Evolutionary conservation across 73 alveolate species (phyloP), one percentile per base, ranked within the genome.

Genomic region (Uronychia setigera): DNA sequence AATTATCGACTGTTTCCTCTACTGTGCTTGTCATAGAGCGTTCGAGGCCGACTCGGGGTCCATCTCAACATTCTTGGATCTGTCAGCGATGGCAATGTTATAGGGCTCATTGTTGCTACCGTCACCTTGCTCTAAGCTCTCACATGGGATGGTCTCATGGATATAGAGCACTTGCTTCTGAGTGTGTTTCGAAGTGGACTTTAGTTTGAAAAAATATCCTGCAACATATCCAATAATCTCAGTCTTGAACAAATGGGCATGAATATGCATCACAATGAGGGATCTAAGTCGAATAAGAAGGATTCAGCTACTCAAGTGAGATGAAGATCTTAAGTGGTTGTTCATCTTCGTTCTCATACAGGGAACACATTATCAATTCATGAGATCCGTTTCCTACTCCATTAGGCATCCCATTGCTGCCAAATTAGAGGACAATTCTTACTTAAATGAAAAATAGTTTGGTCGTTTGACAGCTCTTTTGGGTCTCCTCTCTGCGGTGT

Each of bases 161-260:
- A 88, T 57, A 31, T 80, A 60, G 13, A 88, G 78, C 14, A 80
- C 58, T 32, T 81, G 67, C 67, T 46, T 46, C 19, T 46, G 67
- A 19, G 67, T 46, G 67, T 46, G 67, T 28, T 31, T 34, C 13
- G 33, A 29, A 11, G 67, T 46, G 67, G 59, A 28, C 31, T 82
- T 60, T 30, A 59, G n/a, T 35, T 31, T 27, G 81, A 26, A 29
- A 82, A 35, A 29, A 32, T 82, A 76, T 14, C 94, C 94, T 5
- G 83, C 94, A 13, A 60, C 25, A 35, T 58, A 88, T 14, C 94
- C 94, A 26, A 88, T 88, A 28, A 88, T 57, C 33, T 88, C 94
- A 26, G 81, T 33, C 32, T 29, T 28, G 74, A 88, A 60, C 11
- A 88, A 32, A 58, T 88, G 94, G 32, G 90, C 60, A 34, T 88